Percentiles rank a stretch among this genome's conserved stretches.
phyloP scores from a whole-genome alignment of 768 basidiomycete genomes.

The Chalciporus sphaerocephalus region DNA sequence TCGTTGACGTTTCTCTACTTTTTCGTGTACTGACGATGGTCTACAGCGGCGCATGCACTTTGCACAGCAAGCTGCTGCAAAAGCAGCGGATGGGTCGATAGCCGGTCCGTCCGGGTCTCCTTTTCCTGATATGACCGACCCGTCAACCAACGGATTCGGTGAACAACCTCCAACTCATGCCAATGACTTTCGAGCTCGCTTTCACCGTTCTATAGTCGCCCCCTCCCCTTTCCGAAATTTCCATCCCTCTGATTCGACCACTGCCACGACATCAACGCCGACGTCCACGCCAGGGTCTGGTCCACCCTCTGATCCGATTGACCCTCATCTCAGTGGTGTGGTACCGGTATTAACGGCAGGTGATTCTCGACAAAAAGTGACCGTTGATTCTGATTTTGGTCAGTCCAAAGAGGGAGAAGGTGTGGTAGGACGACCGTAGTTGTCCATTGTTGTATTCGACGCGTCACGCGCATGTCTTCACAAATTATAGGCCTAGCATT shows the following conservation, averaged over 20 bases:
- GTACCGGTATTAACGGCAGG: constrained; percentile 25
- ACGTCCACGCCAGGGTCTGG: constrained; percentile 34
- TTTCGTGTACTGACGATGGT: neutral
- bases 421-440: constrained; percentile 18
- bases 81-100: constrained; percentile 27
- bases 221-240: constrained; percentile 55
- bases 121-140: constrained; percentile 34
- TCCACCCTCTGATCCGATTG: constrained; percentile 31
- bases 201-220: constrained; percentile 55
- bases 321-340: constrained; percentile 29
- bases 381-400: constrained; percentile 23
- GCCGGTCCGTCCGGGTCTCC: constrained; percentile 26
- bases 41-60: constrained; percentile 46
- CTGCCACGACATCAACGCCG: constrained; percentile 31
- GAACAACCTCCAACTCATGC: constrained; percentile 32
- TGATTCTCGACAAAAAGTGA: constrained; percentile 25
- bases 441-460: neutral
- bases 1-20: neutral
- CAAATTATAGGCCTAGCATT: neutral
- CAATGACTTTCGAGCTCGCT: constrained; percentile 63
- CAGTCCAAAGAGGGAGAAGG: constrained; percentile 22
- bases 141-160: constrained; percentile 23
- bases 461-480: too few species aligned
- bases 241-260: constrained; percentile 26
- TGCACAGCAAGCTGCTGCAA: constrained; percentile 34